phyloP scores from a whole-genome alignment of 176 grass and related monocot genomes.

The Oryza australiensis region DNA sequence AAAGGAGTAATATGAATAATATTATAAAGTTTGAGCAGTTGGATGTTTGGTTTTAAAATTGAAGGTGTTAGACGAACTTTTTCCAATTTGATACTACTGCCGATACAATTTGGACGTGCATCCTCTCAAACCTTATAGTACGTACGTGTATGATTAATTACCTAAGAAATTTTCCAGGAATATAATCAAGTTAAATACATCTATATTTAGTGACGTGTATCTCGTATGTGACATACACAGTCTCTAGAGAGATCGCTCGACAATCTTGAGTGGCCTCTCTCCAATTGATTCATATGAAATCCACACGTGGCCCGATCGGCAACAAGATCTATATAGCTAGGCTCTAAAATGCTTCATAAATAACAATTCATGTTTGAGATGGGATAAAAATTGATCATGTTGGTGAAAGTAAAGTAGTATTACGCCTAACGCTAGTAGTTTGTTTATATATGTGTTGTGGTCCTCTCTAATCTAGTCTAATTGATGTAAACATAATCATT shows the following conservation, averaged over 20 bases:
- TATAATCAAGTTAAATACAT: background rate
- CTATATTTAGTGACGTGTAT: too few species aligned
- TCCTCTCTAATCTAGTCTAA: slow-evolving; percentile 40
- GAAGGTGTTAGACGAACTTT: too few species aligned
- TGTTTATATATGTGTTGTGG: slow-evolving; percentile 29
- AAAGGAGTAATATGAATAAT: too few species aligned
- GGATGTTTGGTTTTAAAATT: too few species aligned
- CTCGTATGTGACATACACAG: background rate
- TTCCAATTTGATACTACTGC: background rate
- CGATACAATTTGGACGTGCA: background rate
- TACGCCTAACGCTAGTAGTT: slow-evolving; percentile 38
- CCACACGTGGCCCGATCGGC: background rate
- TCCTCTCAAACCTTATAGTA: background rate
- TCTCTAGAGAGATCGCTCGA: background rate
- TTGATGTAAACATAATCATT: background rate
- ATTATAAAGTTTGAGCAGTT: too few species aligned
- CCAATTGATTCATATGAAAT: background rate
- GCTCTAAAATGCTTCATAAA: background rate
- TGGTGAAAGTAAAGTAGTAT: slow-evolving; percentile 27
- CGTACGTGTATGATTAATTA: background rate
- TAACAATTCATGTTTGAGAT: background rate
- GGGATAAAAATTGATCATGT: background rate
- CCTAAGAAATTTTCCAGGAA: too few species aligned
- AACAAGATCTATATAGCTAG: background rate
- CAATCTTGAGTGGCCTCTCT: background rate